Conservation (phyloP, 768 basidiomycete genomes). For the Auricularia sp. region DNA sequence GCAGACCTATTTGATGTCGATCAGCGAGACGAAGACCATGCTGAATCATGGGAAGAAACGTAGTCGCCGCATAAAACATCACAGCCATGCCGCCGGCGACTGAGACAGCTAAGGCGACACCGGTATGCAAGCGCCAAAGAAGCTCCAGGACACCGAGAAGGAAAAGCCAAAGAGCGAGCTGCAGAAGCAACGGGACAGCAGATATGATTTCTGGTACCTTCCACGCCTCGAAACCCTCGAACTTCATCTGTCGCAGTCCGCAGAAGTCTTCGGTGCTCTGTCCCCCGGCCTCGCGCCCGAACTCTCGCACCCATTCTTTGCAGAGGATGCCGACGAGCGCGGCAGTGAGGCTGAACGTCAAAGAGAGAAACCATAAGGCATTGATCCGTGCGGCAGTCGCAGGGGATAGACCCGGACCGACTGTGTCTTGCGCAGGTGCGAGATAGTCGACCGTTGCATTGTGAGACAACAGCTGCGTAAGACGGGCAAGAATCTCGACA, state of each 20-base stretch:
- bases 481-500: background rate
- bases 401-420: background rate
- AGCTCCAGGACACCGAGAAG: constrained; percentile 12
- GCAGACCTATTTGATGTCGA: background rate
- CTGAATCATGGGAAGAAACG: background rate
- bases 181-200: constrained; percentile 13
- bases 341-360: constrained; percentile 14
- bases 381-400: constrained; percentile 35
- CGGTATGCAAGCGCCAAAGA: constrained; percentile 2
- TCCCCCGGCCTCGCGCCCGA: constrained; percentile 5
- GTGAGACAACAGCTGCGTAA: background rate
- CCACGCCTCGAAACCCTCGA: constrained; percentile 15
- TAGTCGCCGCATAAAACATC: background rate
- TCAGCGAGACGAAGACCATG: background rate
- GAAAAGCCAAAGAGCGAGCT: constrained; percentile 12
- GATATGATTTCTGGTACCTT: constrained; percentile 15
- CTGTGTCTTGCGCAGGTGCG: background rate
- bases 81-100: background rate
- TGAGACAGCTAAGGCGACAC: background rate
- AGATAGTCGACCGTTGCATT: background rate
- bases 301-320: constrained; percentile 19
- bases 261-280: background rate
- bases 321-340: constrained; percentile 18
- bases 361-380: constrained; percentile 17
- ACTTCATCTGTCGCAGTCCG: constrained; percentile 12